These are phyloP conservation scores for Begonia masoniana DNA, from an alignment of 306 rosid species.

Conservation along the genomic window DNA sequence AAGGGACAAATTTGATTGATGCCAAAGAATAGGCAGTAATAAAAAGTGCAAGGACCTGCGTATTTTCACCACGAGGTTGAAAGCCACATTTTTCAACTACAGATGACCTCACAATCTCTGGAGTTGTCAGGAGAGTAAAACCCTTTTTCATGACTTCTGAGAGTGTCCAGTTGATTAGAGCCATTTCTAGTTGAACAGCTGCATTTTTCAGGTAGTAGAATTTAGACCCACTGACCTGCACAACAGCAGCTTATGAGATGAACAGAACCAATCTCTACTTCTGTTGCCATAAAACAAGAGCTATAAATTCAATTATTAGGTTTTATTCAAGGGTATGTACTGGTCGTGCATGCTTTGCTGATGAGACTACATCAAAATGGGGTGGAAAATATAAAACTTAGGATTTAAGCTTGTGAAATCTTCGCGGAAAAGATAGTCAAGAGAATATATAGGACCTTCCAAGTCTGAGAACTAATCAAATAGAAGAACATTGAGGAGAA, in stretches of 20 bases:
- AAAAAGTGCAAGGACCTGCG: constrained; percentile 52
- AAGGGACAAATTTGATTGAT: not conserved
- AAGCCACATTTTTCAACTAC: constrained; percentile 95
- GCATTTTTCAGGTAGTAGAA: constrained; percentile 90
- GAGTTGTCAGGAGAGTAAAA: constrained; percentile 76
- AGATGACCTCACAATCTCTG: constrained; percentile 89
- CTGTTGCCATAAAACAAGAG: not conserved
- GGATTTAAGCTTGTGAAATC: no score
- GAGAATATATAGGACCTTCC: no score
- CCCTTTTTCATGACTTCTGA: constrained; percentile 79
- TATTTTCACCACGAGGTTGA: constrained; percentile 86
- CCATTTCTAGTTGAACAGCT: constrained; percentile 86
- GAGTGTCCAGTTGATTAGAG: constrained; percentile 83
- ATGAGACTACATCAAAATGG: no score
- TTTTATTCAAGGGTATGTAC: no score
- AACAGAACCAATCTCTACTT: constrained; percentile 2
- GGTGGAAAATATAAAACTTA: no score
- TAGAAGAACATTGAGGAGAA: no score
- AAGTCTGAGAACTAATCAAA: no score
- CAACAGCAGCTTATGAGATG: constrained; percentile 13
- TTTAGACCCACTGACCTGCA: constrained; percentile 93
- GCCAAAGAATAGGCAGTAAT: not conserved
- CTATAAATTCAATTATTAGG: no score
- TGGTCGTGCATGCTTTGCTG: no score
- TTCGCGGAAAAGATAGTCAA: no score